Percentiles rank a stretch among this genome's conserved stretches.
phyloP scores from a whole-genome alignment of 345 rosid genomes.

The Orychophragmus violaceus region DNA sequence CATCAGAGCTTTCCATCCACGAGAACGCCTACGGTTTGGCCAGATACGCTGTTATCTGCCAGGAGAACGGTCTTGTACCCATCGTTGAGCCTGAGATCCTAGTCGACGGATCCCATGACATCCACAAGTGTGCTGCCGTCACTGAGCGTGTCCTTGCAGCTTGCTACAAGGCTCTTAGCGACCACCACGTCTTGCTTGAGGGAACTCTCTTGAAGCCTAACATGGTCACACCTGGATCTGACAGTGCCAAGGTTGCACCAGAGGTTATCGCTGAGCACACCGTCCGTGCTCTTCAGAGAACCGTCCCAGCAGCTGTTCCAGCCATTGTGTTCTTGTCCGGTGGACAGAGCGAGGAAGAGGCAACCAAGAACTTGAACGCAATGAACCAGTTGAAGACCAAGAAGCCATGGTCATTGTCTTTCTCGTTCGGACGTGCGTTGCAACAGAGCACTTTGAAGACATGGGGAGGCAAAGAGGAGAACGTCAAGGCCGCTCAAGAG shows the following conservation, averaged over 20 bases:
- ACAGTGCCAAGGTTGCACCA: slow-evolving; percentile 67
- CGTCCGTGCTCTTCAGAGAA: slow-evolving; percentile 74
- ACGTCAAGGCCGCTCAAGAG: slow-evolving; percentile 56
- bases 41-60: no score
- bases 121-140: no score
- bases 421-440: slow-evolving; percentile 93
- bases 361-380: slow-evolving; percentile 79
- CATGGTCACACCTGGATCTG: no score
- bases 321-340: no score
- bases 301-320: slow-evolving; percentile 89
- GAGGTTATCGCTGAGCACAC: slow-evolving; percentile 84
- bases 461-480: slow-evolving; percentile 70
- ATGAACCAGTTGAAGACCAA: slow-evolving; percentile 80
- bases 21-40: no score
- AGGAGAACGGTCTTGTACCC: slow-evolving; percentile 92
- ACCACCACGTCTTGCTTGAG: no score
- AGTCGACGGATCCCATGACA: slow-evolving; percentile 87
- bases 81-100: slow-evolving; percentile 95
- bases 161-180: no score
- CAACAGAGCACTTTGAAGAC: slow-evolving; percentile 93
- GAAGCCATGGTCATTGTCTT: slow-evolving; percentile 94
- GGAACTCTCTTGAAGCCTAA: no score
- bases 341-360: slow-evolving; percentile 96
- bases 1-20: slow-evolving; percentile 70
- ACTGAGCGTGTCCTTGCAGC: no score